phyloP scores from a whole-genome alignment of 169 alveolate genomes.

The Babesia sp. region DNA sequence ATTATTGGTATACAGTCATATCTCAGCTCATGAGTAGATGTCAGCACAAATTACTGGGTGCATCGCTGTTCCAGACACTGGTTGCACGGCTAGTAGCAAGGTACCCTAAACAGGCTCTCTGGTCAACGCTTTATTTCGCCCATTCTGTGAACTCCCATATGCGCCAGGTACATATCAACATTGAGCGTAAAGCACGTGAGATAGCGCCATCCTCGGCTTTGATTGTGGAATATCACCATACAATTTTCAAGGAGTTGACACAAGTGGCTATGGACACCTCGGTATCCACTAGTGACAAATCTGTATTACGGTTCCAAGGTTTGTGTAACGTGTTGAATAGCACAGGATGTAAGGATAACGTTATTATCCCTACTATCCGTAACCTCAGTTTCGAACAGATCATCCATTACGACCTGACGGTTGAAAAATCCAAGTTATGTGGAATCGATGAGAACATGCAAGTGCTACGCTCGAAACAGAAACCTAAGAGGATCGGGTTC shows the following conservation, averaged over 20 bases:
- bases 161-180: slow-evolving; percentile 34
- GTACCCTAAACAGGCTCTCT: slow-evolving; percentile 71
- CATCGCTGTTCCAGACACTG: slow-evolving; percentile 65
- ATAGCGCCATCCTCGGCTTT: not conserved
- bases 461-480: slow-evolving; percentile 89
- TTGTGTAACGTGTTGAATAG: slow-evolving; percentile 34
- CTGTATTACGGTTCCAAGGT: slow-evolving; percentile 37
- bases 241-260: slow-evolving; percentile 37
- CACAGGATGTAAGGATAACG: slow-evolving; percentile 17
- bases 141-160: slow-evolving; percentile 32
- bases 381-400: slow-evolving; percentile 53
- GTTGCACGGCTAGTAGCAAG: slow-evolving; percentile 54
- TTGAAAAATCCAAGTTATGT: slow-evolving; percentile 25
- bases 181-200: slow-evolving; percentile 33
- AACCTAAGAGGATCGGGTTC: slow-evolving; percentile 86
- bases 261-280: slow-evolving; percentile 49
- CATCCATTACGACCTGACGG: slow-evolving; percentile 19
- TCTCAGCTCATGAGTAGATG: slow-evolving; percentile 73
- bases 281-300: slow-evolving; percentile 32
- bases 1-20: slow-evolving; percentile 67
- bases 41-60: slow-evolving; percentile 70
- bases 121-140: slow-evolving; percentile 67
- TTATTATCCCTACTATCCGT: slow-evolving; percentile 38
- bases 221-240: slow-evolving; percentile 32
- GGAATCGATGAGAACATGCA: slow-evolving; percentile 64